phyloP scores from a whole-genome alignment of 148 eudicot species.

The Amaranthus palmeri region DNA sequence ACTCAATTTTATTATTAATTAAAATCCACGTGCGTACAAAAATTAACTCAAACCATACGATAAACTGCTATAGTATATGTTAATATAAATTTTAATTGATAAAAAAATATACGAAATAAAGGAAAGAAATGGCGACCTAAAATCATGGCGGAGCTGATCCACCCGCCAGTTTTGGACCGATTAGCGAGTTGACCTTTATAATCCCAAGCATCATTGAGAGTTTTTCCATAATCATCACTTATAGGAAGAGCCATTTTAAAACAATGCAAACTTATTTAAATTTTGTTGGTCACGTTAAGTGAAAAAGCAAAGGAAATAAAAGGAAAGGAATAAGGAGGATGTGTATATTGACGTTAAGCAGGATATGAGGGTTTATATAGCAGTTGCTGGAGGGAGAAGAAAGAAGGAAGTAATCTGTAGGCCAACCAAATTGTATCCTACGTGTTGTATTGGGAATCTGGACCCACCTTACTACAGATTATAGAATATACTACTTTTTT shows the following conservation, averaged over 20 bases:
- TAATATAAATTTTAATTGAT: no score
- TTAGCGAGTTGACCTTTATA: conserved; percentile 65
- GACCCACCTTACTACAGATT: conserved; percentile 19
- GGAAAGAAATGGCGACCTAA: conserved; percentile 38
- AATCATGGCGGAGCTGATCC: conserved; percentile 82
- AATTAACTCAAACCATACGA: neutral
- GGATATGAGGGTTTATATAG: conserved; percentile 21
- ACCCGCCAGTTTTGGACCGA: conserved; percentile 68
- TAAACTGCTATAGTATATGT: neutral
- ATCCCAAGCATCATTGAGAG: conserved; percentile 79
- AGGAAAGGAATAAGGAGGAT: neutral
- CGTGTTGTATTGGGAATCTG: conserved; percentile 14
- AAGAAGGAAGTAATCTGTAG: neutral
- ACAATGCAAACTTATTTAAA: neutral
- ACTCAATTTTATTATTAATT: no score
- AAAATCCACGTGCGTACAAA: no score
- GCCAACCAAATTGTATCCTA: conserved; percentile 1
- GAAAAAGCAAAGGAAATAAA: neutral
- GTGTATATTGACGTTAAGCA: conserved; percentile 7
- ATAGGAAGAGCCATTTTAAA: conserved; percentile 26
- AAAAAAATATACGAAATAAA: no score
- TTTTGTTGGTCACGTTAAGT: neutral
- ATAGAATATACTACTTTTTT: conserved; percentile 4
- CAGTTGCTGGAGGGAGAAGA: conserved; percentile 4
- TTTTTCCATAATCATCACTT: conserved; percentile 27